Evolutionary conservation across 2,329 filamentous ascomycete species (phyloP), one percentile per base, ranked within the genome.

Genomic region (Fusarium equiseti): DNA sequence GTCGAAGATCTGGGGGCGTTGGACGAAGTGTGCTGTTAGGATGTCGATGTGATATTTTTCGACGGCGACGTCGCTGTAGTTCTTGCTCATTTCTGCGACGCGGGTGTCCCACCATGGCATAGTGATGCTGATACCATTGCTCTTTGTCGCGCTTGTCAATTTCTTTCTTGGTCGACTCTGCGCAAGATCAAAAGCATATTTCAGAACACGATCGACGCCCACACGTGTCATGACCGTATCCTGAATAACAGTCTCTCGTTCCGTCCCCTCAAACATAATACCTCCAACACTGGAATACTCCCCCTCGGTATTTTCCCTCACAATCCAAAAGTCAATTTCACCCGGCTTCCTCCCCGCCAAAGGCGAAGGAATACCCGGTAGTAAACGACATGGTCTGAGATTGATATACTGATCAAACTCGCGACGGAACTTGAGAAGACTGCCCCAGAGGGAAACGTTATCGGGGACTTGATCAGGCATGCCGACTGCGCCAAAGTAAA

Each of bases 81-180:
- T 84, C 67, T 81, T 82, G 0, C 84, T 83, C 56, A 91, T 86
- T 35, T 84, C 81, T 0, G 77, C 78, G 0, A 88, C 88, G 3
- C 90, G 83, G 58, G 88, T 85, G 72, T 91, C 90, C 90, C 89
- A 91, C 70, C 91, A 85, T 0, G 91, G 89, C 89, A 91, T 90
- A 0, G 89, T 89, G 66, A 90, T 90, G 8, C 88, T 83, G 75
- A 90, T 89, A 0, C 89, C 89, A 75, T 91, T 91, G 60, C 86
- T 89, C 79, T 91, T 91, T 0, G 89, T 91, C 3, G 90, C 90
- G 15, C 90, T 86, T 0, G 89, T 91, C 40, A 91, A 76, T n/a
- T 84, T 80, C 80, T 89, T 90, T 43, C 86, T 82, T 0, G 87
- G 86, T 15, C 89, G 81, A 64, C 81, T 85, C 60, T 83, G 85